Evolutionary conservation across 2,329 filamentous ascomycete genomes (phyloP).

Genomic region (Aspergillus thermomutatus): DNA sequence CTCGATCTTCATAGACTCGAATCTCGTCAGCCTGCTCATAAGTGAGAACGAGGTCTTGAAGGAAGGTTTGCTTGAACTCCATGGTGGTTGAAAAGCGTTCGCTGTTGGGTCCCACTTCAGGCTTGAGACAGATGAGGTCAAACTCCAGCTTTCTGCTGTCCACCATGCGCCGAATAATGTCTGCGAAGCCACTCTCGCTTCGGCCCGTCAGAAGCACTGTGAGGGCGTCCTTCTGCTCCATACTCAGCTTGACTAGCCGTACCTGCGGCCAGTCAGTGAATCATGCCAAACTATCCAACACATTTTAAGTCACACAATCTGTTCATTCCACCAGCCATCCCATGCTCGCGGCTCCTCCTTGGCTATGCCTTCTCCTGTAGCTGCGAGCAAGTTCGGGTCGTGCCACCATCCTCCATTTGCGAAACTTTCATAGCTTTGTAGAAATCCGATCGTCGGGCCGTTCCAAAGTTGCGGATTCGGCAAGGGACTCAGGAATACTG

Average conservation of each 20-base stretch:
- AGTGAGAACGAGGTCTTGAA: slow-evolving; percentile 77
- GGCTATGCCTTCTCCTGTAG: slow-evolving; percentile 78
- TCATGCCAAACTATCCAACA: not conserved
- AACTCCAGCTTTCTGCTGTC: slow-evolving; percentile 76
- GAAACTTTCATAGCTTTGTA: slow-evolving; percentile 74
- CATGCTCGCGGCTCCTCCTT: slow-evolving; percentile 80
- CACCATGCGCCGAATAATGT: slow-evolving; percentile 78
- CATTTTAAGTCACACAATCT: slow-evolving; percentile 57
- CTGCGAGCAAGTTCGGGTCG: slow-evolving; percentile 76
- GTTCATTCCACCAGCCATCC: slow-evolving; percentile 96
- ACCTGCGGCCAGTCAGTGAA: slow-evolving; percentile 37
- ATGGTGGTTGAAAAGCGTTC: slow-evolving; percentile 80
- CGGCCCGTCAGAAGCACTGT: slow-evolving; percentile 86
- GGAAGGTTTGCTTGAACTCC: slow-evolving; percentile 85
- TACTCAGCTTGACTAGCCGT: slow-evolving; percentile 74
- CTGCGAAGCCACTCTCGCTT: slow-evolving; percentile 70
- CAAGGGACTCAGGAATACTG: slow-evolving; percentile 86
- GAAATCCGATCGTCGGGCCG: slow-evolving; percentile 68
- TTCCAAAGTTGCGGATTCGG: slow-evolving; percentile 90
- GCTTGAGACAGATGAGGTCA: slow-evolving; percentile 85
- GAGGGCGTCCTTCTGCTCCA: slow-evolving; percentile 78
- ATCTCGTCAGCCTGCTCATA: slow-evolving; percentile 82
- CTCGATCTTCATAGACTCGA: slow-evolving; percentile 62
- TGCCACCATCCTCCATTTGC: slow-evolving; percentile 96
- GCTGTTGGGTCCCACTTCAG: slow-evolving; percentile 72